Evolutionary conservation across 1,284 basidiomycete species (phyloP), one percentile per base, ranked within the genome.

Genomic region (Rhodotorula sp.): DNA sequence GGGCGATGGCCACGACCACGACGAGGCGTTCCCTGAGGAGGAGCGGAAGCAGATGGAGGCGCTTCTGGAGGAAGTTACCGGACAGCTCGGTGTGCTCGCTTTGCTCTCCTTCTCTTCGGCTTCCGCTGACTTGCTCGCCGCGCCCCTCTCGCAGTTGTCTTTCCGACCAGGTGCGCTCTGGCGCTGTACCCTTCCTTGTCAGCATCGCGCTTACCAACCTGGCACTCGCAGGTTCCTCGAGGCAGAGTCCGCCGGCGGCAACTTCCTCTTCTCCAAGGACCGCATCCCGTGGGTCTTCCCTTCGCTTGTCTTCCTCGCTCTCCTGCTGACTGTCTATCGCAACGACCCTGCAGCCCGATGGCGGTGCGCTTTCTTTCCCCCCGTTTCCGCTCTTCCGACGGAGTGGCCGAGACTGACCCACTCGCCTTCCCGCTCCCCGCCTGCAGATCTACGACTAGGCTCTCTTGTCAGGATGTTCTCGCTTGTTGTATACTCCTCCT

Each of bases 1-100:
- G 10, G 36, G 22, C 21, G 56, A n/a, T 19, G 34, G 39, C 34
- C 57, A 46, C 55, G 72, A 76, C 78, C 39, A 79, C 27, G 83
- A 84, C 54, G 85, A 84, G 65, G 83, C 84, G 27, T 79, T 81
- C 71, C 87, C 88, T 3, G 82, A 86, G 22, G 89, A 90, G 67
- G 88, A 91, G 2, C 91, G 88, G 72, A 90, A 90, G 51, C 90
- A 92, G 80, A 96, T 97, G 93, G 94, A 96, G 82, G 85, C 85
- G 64, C 81, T 93, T 51, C 80, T 97, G 71, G 84, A 85, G 41
- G 87, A 93, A 75, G 79, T 92, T 25, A 87, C 89, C 76, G 94
- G 94, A 0, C 91, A 94, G 81, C 84, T 97, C 54, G 92, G 92
- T 92, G 78, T 78, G 86, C 81, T 34, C 19, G 1, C 19, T 51